Evolutionary conservation across 2,329 filamentous ascomycete species (phyloP).

Genomic region (Penicillium capsulatum): DNA sequence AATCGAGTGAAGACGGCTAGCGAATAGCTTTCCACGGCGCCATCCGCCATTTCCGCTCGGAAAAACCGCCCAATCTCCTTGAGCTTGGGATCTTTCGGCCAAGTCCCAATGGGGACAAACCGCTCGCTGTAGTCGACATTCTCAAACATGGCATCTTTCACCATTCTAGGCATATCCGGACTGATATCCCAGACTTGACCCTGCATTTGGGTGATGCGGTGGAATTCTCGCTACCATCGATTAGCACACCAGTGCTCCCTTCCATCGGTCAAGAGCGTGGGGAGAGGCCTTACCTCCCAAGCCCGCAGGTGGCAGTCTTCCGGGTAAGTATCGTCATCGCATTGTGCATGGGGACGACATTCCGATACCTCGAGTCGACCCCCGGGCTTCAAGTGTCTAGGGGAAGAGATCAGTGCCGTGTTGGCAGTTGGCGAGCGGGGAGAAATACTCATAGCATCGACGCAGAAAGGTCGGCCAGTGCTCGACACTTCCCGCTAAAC

Average conservation of each 20-base stretch:
- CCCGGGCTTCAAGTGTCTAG: slow-evolving; percentile 29
- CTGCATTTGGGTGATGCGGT: slow-evolving; percentile 14
- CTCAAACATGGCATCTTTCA: slow-evolving; percentile 26
- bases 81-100: slow-evolving; percentile 27
- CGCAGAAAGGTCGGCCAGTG: slow-evolving; percentile 21
- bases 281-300: slow-evolving; percentile 11
- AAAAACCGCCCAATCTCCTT: slow-evolving; percentile 28
- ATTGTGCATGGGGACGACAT: slow-evolving; percentile 15
- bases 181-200: slow-evolving; percentile 18
- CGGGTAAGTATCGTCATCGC: slow-evolving; percentile 26
- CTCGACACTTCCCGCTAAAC: slow-evolving; percentile 19
- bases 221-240: slow-evolving; percentile 11
- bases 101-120: slow-evolving; percentile 27
- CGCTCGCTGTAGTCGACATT: slow-evolving; percentile 19
- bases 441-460: slow-evolving; percentile 18
- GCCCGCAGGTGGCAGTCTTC: slow-evolving; percentile 8
- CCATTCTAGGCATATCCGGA: slow-evolving; percentile 9
- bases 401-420: neutral
- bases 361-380: slow-evolving; percentile 28
- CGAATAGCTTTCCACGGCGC: slow-evolving; percentile 26
- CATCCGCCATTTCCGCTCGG: slow-evolving; percentile 22
- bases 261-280: neutral
- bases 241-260: no score
- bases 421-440: neutral
- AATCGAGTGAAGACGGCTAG: slow-evolving; percentile 26